Evolutionary conservation across 75 land plant genomes (phyloP).

Genomic region (Pinus taeda): DNA sequence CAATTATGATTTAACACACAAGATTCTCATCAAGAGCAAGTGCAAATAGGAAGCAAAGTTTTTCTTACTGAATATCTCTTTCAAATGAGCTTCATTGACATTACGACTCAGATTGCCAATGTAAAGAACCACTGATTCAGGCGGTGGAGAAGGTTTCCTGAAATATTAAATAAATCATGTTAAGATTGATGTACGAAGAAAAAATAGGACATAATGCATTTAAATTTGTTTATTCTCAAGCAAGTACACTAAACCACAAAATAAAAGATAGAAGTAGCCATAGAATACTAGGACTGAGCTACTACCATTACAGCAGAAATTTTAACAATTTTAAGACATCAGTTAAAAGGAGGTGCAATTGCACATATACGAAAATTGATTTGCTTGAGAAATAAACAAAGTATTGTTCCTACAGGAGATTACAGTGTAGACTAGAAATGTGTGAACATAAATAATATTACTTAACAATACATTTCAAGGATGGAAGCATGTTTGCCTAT

Average conservation of each 20-base stretch:
- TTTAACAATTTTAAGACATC: neutral
- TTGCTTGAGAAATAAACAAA: neutral
- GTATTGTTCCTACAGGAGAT: neutral
- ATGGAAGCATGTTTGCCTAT: neutral
- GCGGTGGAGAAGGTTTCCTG: constrained; percentile 74
- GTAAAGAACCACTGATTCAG: constrained; percentile 72
- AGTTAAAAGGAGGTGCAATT: neutral
- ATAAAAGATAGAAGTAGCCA: neutral
- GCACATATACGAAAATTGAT: neutral
- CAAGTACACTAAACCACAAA: neutral
- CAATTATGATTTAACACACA: neutral
- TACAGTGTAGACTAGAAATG: neutral
- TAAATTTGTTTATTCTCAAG: neutral
- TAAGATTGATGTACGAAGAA: neutral
- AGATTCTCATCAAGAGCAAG: neutral
- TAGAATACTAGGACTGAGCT: neutral
- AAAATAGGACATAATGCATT: no score
- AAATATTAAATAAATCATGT: neutral
- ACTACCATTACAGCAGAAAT: neutral
- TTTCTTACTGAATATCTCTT: constrained; percentile 83
- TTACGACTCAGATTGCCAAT: constrained; percentile 77
- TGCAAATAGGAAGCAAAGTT: neutral
- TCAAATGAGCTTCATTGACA: constrained; percentile 94
- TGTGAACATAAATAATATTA: neutral
- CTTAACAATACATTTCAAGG: neutral